A percentile compares a stretch with the other conserved stretches of the same genome.
Evolutionary conservation across 2,329 filamentous ascomycete genomes (phyloP).

Genomic region (Hymenoscyphus occultus): DNA sequence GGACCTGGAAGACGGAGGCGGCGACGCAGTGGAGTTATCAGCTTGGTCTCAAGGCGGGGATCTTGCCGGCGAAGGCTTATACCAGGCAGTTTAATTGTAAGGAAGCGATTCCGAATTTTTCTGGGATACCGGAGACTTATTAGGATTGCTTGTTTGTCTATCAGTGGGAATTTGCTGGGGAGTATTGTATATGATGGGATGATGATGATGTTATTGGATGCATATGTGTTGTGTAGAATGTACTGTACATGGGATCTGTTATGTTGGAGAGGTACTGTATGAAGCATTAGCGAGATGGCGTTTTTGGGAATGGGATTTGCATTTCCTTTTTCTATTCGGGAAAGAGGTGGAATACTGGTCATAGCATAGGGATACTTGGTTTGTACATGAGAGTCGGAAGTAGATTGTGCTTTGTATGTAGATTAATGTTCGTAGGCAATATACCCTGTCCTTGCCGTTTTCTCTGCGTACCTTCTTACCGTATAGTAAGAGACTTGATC

Average conservation of each 20-base stretch:
- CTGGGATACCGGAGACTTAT: constrained; percentile 51
- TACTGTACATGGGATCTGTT: background rate
- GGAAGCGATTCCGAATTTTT: constrained; percentile 52
- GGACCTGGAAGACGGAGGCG: constrained; percentile 93
- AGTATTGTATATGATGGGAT: constrained; percentile 10
- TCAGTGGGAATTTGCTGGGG: background rate
- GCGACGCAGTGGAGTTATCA: constrained; percentile 92
- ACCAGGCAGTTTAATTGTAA: constrained; percentile 67
- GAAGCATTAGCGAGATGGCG: constrained; percentile 3
- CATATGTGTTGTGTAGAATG: background rate
- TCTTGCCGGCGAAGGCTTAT: constrained; percentile 74
- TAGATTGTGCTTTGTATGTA: background rate
- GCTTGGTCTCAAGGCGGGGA: constrained; percentile 71
- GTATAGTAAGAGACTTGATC: no score
- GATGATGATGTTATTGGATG: background rate
- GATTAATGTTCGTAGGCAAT: background rate
- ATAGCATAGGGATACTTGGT: background rate
- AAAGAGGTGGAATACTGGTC: background rate
- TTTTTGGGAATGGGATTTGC: constrained; percentile 5
- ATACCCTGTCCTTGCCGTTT: background rate
- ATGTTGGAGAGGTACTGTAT: background rate
- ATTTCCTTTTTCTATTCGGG: background rate
- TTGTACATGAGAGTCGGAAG: background rate
- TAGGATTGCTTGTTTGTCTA: constrained; percentile 23
- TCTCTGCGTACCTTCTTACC: background rate